phyloP scores from a whole-genome alignment of 495 filamentous ascomycete genomes.

The Umbilicaria muhlenbergii region DNA sequence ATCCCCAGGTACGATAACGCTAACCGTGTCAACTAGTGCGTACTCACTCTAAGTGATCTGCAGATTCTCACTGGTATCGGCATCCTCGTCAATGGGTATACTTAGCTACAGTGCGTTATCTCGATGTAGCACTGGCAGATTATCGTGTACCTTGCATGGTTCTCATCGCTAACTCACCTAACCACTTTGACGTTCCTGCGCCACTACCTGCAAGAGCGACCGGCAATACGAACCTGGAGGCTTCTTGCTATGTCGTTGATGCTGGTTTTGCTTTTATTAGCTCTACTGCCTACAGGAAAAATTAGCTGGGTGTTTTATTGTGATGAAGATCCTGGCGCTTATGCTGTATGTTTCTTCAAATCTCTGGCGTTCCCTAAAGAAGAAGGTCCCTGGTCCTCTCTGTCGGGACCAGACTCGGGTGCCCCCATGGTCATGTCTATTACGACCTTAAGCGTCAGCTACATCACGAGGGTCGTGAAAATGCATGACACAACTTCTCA shows the following conservation, averaged over 20 bases:
- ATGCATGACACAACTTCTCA: too few species aligned
- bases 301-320: too few species aligned
- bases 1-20: too few species aligned
- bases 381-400: too few species aligned
- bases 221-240: neutral
- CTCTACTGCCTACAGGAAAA: neutral
- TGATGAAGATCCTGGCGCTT: too few species aligned
- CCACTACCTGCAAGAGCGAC: conserved; percentile 1
- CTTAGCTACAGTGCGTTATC: conserved; percentile 8
- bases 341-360: too few species aligned
- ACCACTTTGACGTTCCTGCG: conserved; percentile 22
- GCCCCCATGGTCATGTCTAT: too few species aligned
- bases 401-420: too few species aligned
- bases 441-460: too few species aligned
- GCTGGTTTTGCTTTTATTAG: neutral
- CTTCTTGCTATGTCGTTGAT: conserved; percentile 1
- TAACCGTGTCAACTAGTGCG: neutral
- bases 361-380: too few species aligned
- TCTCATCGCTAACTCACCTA: conserved; percentile 24
- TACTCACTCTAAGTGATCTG: conserved; percentile 8
- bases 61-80: conserved; percentile 12
- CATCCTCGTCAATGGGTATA: conserved; percentile 11
- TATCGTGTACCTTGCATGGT: conserved; percentile 23
- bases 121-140: conserved; percentile 24
- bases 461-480: too few species aligned